Evolutionary conservation across 2,329 filamentous ascomycete species (phyloP).

Genomic region (Sporothrix luriei): DNA sequence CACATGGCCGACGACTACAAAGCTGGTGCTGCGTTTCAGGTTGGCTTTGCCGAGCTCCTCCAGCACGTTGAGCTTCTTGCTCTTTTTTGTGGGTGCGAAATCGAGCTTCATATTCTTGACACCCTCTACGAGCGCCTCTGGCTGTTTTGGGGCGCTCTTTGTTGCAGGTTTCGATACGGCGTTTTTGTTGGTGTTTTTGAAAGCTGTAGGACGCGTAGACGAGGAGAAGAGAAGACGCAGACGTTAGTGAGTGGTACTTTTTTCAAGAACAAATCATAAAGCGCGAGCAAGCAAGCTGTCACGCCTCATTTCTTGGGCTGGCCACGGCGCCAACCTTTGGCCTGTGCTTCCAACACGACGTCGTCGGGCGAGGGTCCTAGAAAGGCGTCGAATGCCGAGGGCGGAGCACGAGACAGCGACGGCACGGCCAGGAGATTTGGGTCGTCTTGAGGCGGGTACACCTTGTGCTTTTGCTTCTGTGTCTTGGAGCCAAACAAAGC

Average conservation of each 20-base stretch:
- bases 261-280: neutral
- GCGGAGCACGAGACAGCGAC: conserved; percentile 54
- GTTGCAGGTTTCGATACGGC: conserved; percentile 34
- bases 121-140: conserved; percentile 39
- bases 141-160: neutral
- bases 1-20: conserved; percentile 94
- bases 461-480: conserved; percentile 33
- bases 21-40: conserved; percentile 80
- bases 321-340: conserved; percentile 74
- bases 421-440: conserved; percentile 50
- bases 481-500: conserved; percentile 53
- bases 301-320: conserved; percentile 48
- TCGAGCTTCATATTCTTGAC: conserved; percentile 49
- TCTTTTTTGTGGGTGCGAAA: conserved; percentile 61
- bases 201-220: conserved; percentile 49
- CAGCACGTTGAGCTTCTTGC: conserved; percentile 82
- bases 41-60: conserved; percentile 75
- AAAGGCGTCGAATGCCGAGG: conserved; percentile 61
- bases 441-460: conserved; percentile 32
- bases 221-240: neutral
- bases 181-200: conserved; percentile 54
- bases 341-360: conserved; percentile 81
- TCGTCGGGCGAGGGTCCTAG: conserved; percentile 89
- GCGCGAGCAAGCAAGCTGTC: conserved; percentile 1
- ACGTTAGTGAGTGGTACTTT: conserved; percentile 31